Evolutionary conservation across 2,329 filamentous ascomycete genomes (phyloP).

Genomic region (Paraphaeosphaeria minitans): DNA sequence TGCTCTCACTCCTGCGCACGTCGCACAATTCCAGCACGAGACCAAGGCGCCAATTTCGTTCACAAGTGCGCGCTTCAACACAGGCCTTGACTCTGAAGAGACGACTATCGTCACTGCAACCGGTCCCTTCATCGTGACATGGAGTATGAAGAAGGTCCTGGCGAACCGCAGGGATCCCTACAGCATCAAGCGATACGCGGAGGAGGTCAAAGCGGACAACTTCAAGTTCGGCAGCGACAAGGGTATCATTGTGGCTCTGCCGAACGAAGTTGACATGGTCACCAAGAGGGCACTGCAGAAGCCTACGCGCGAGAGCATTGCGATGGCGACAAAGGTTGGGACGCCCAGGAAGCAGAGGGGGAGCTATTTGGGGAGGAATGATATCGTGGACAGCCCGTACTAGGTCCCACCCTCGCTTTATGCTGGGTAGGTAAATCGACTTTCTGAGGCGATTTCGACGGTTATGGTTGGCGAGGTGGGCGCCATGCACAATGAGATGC

Average conservation of each 20-base stretch:
- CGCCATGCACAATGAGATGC: background rate
- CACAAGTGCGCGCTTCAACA: constrained; percentile 92
- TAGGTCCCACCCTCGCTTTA: constrained; percentile 34
- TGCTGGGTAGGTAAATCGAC: no score
- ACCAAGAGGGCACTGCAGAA: constrained; percentile 82
- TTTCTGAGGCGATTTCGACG: no score
- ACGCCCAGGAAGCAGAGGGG: constrained; percentile 53
- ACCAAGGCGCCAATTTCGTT: constrained; percentile 86
- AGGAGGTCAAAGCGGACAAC: constrained; percentile 97
- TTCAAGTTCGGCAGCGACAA: constrained; percentile 98
- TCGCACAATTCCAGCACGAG: constrained; percentile 97
- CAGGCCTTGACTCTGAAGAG: constrained; percentile 77
- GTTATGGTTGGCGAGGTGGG: background rate
- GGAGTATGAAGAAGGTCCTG: constrained; percentile 90
- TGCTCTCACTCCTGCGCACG: constrained; percentile 85
- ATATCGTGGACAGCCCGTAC: constrained; percentile 79
- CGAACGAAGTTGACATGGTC: constrained; percentile 98
- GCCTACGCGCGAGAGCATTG: constrained; percentile 92
- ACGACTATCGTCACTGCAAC: constrained; percentile 97
- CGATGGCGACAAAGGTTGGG: constrained; percentile 59
- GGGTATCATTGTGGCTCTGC: constrained; percentile 95
- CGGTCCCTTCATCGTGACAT: constrained; percentile 94
- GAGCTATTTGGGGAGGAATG: constrained; percentile 77
- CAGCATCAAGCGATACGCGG: constrained; percentile 92
- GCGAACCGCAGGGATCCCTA: constrained; percentile 84